Conservation (phyloP, 1,284 basidiomycete genomes). For the Psilocybe mexicana region DNA sequence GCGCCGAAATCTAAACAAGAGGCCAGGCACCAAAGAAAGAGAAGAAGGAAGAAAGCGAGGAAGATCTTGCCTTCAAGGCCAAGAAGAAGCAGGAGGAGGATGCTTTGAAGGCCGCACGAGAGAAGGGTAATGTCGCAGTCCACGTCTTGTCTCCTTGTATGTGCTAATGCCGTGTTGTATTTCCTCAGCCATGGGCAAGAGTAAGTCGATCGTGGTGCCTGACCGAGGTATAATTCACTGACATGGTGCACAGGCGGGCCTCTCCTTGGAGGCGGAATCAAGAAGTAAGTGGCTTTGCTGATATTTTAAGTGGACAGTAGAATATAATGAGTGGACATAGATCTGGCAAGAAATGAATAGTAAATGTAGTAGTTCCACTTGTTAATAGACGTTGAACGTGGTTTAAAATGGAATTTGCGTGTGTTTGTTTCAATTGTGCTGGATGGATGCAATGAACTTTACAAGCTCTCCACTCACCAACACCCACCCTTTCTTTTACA, state of each 20-base stretch:
- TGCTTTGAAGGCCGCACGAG: slow-evolving; percentile 65
- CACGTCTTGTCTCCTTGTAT: neutral
- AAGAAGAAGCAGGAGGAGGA: slow-evolving; percentile 73
- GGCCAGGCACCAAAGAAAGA: slow-evolving; percentile 76
- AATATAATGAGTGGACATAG: slow-evolving; percentile 34
- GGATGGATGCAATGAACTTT: slow-evolving; percentile 6
- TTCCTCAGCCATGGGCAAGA: slow-evolving; percentile 52
- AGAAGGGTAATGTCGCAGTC: slow-evolving; percentile 51
- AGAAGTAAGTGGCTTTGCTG: slow-evolving; percentile 61
- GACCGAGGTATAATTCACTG: neutral
- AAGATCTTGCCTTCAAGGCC: slow-evolving; percentile 69
- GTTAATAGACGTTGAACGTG: slow-evolving; percentile 1
- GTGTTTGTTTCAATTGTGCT: slow-evolving; percentile 31
- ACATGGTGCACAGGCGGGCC: slow-evolving; percentile 52
- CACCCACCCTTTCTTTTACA: slow-evolving; percentile 25
- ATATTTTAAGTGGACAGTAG: slow-evolving; percentile 16
- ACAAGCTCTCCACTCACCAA: slow-evolving; percentile 1
- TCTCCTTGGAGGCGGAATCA: slow-evolving; percentile 70
- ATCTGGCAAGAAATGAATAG: slow-evolving; percentile 67
- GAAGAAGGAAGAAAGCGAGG: slow-evolving; percentile 69
- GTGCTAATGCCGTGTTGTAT: neutral
- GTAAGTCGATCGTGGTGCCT: slow-evolving; percentile 38
- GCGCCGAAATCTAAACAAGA: slow-evolving; percentile 4
- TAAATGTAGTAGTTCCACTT: neutral
- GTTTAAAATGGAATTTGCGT: slow-evolving; percentile 27